Evolutionary conservation across 441 rosid species (phyloP).

Genomic region (Populus hybrid): DNA sequence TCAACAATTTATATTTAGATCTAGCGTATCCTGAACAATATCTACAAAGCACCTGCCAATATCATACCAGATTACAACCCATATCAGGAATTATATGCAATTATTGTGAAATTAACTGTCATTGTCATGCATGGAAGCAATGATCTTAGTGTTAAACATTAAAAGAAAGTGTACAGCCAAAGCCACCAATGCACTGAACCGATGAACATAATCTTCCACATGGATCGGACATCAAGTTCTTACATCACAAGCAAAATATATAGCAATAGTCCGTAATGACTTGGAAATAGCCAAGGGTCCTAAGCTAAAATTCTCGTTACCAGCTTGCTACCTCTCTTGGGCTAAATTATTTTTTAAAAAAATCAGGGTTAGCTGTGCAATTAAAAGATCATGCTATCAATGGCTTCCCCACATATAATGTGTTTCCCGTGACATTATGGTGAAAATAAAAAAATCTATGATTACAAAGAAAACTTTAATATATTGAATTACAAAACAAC

Average conservation of each 20-base stretch:
- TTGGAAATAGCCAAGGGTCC: not conserved
- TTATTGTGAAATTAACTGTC: not conserved
- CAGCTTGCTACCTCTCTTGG: not conserved
- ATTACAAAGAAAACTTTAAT: no score
- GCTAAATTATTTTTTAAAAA: not conserved
- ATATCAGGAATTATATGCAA: slow-evolving; percentile 14
- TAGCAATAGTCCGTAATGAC: not conserved
- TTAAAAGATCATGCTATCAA: not conserved
- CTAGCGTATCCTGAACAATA: slow-evolving; percentile 9
- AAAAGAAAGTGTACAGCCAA: not conserved
- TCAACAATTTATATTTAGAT: slow-evolving; percentile 15
- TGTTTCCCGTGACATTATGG: no score
- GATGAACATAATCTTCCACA: not conserved
- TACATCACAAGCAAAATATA: not conserved
- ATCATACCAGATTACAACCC: slow-evolving; percentile 10
- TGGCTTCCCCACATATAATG: not conserved
- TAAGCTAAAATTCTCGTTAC: not conserved
- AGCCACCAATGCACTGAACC: not conserved
- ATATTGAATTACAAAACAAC: no score
- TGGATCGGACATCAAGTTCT: not conserved
- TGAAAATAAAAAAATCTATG: no score
- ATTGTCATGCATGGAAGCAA: slow-evolving; percentile 7
- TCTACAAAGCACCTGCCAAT: slow-evolving; percentile 28
- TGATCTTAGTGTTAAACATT: not conserved
- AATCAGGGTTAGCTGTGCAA: not conserved